Conservation (phyloP, 805 yeast genomes). For the Sugiyamaella smithiae region DNA sequence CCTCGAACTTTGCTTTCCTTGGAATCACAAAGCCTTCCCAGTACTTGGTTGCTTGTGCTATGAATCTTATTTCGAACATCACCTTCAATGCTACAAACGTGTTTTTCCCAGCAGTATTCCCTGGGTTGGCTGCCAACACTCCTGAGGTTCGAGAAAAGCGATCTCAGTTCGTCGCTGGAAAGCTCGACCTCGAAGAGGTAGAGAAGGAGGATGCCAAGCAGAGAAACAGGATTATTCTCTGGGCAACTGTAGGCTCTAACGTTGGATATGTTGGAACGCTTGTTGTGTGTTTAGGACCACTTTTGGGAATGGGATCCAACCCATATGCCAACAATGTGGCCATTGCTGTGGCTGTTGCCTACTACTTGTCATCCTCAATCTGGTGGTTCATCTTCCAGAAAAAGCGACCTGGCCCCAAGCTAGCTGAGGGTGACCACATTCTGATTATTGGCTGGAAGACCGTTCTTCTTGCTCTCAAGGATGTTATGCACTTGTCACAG, state of each 20-base stretch:
- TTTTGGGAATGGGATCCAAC: conserved; percentile 10
- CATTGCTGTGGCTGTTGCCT: conserved; percentile 15
- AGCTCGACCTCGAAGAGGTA: conserved; percentile 12
- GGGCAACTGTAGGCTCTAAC: conserved; percentile 17
- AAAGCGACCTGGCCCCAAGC: conserved; percentile 14
- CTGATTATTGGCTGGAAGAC: conserved; percentile 10
- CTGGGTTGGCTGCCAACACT: conserved; percentile 15
- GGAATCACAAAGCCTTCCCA: conserved; percentile 11
- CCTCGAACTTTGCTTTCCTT: conserved; percentile 13
- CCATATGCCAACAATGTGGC: conserved; percentile 15
- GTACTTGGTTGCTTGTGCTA: conserved; percentile 8
- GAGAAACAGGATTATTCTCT: conserved; percentile 16
- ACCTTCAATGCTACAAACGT: conserved; percentile 15
- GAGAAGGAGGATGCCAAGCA: conserved; percentile 16
- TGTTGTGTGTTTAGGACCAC: conserved; percentile 16
- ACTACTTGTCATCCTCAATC: conserved; percentile 14
- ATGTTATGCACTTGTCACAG: conserved; percentile 12
- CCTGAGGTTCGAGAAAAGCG: conserved; percentile 17
- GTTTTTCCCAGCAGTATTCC: conserved; percentile 19
- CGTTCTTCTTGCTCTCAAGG: conserved; percentile 12
- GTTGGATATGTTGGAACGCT: conserved; percentile 16
- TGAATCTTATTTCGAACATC: conserved; percentile 15
- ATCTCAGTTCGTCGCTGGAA: conserved; percentile 14
- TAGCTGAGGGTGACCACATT: conserved; percentile 14
- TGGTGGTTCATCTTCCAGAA: conserved; percentile 19